These are phyloP conservation scores for Peronospora farinosa DNA, from an alignment of 352 stramenopile genomes.

Conservation along the genomic window DNA sequence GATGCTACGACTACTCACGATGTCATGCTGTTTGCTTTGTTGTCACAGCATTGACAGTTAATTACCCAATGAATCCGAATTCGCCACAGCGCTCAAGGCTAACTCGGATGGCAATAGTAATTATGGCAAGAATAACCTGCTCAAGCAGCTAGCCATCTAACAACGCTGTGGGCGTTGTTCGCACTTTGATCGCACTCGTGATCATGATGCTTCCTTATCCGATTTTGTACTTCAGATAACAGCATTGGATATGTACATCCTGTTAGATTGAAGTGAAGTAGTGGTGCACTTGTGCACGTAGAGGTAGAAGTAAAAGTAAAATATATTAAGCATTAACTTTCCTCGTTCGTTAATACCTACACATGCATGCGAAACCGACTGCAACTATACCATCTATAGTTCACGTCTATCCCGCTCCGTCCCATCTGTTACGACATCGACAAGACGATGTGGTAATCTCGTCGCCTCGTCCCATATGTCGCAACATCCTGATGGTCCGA, in stretches of 20 bases:
- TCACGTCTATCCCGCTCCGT: too few relatives aligned
- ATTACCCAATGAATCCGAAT: conserved; percentile 65
- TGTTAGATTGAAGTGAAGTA: too few relatives aligned
- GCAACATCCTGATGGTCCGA: too few relatives aligned
- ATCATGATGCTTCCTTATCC: conserved; percentile 58
- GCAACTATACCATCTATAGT: too few relatives aligned
- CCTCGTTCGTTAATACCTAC: too few relatives aligned
- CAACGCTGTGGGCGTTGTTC: conserved; percentile 51
- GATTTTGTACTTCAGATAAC: conserved; percentile 37
- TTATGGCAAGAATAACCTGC: conserved; percentile 48
- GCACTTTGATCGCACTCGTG: conserved; percentile 52
- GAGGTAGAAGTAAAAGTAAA: too few relatives aligned
- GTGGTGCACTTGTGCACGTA: too few relatives aligned
- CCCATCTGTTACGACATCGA: too few relatives aligned
- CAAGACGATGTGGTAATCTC: too few relatives aligned
- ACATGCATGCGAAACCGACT: too few relatives aligned
- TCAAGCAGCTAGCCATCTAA: conserved; percentile 68
- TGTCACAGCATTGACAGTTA: conserved; percentile 44
- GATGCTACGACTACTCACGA: neutral
- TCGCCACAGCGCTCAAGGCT: conserved; percentile 48
- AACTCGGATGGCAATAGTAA: conserved; percentile 31
- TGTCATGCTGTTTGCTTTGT: neutral
- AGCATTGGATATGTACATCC: neutral
- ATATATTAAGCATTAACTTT: too few relatives aligned
- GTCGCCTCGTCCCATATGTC: too few relatives aligned